Evolutionary conservation across 805 yeast species (phyloP), one percentile per base, ranked within the genome.

Genomic region (Candida suzukii): DNA sequence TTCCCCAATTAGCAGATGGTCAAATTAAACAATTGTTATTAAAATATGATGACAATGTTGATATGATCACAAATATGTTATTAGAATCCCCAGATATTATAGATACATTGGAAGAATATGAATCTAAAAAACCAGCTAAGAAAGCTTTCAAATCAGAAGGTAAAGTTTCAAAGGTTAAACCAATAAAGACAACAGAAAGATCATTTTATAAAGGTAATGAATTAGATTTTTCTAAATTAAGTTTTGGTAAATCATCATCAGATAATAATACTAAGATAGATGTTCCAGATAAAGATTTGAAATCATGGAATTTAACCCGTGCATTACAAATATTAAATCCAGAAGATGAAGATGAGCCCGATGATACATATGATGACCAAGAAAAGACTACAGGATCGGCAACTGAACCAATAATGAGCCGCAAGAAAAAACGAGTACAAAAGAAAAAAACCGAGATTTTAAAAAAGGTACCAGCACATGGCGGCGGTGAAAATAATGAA

Each of bases 301-400:
- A 72, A 51, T 74, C 80, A 52, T 73, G 67, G 47, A 78, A 85
- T 0, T 57, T 83, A 34, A 62, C 71, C 0, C 51, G 53, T 39
- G 88, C 90, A 1, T 59, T 84, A 46, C 64, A 77, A 34, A 57
- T 83, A 46, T 62, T 85, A 46, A 82, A 83, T 49, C 83, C 82
- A 35, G 71, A 78, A 8, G 91, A 86, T 52, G 95, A 87, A 48
- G 95, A 86, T 57, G 95, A 87, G 51, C 79, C 83, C 3, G 96
- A 87, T 54, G 95, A 85, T 49, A 80, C 90, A 0, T 76, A 80
- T 53, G 78, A 72, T 43, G 87, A 78, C 33, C 72, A 71, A 41
- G 78, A 73, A 41, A 51, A 61, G 33, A 67, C 74, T 0, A 53
- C 58, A 8, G 53, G 56, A 2, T 32, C 44, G 2, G 60, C 51